These are phyloP conservation scores for Elongisporangium senticosum DNA, from an alignment of 352 stramenopile species.

Conservation along the genomic window DNA sequence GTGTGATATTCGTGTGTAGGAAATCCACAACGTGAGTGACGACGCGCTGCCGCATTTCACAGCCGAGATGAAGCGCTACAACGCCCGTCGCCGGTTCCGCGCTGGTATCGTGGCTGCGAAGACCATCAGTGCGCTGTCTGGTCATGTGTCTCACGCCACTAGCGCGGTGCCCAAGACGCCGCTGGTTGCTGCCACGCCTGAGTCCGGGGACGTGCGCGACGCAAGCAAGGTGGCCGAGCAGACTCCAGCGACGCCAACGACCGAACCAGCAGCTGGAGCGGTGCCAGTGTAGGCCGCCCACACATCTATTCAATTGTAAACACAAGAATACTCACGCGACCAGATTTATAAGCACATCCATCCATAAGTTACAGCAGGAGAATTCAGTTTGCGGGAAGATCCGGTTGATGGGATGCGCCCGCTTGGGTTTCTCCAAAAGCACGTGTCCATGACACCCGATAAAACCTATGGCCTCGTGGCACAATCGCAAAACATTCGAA, in stretches of 20 bases:
- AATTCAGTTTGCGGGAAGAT: not conserved
- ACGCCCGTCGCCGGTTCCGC: conserved; percentile 74
- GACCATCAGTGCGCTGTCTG: conserved; percentile 45
- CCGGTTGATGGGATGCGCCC: not conserved
- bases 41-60: conserved; percentile 84
- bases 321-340: not conserved
- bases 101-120: conserved; percentile 78
- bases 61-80: conserved; percentile 87
- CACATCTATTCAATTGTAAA: not conserved
- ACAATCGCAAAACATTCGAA: not conserved
- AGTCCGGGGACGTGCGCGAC: conserved; percentile 13
- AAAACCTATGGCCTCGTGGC: no score
- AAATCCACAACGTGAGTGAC: conserved; percentile 65
- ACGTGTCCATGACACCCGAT: not conserved
- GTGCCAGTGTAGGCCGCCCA: conserved; percentile 6
- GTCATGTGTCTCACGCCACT: not conserved
- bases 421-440: not conserved
- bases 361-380: not conserved
- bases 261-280: conserved; percentile 6
- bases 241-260: conserved; percentile 10
- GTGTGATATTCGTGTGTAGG: conserved; percentile 12
- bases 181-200: conserved; percentile 26
- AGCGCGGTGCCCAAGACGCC: not conserved
- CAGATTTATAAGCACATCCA: not conserved
- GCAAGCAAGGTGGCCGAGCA: conserved; percentile 15